These are phyloP conservation scores for Penicillium sp. DNA, from an alignment of 2,329 filamentous ascomycete genomes.

Conservation along the genomic window DNA sequence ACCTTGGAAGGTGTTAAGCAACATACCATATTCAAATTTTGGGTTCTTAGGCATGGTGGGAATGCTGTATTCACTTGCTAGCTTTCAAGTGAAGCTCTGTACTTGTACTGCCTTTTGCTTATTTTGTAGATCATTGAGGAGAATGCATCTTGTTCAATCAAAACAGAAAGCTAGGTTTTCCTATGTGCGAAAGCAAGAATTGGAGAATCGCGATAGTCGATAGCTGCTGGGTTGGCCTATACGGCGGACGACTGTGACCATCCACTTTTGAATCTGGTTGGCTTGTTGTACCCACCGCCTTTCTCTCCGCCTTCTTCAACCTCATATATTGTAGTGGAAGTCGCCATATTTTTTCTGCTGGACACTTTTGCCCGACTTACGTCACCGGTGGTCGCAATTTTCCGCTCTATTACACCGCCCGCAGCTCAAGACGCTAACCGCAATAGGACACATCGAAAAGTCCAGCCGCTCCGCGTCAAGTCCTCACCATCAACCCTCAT, in stretches of 20 bases:
- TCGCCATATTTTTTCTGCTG: not conserved
- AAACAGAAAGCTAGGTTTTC: not conserved
- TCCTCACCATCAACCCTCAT: conserved; percentile 22
- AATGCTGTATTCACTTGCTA: conserved; percentile 5
- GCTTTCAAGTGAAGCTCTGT: conserved; percentile 13
- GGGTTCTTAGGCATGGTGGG: conserved; percentile 41
- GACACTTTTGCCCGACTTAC: not conserved
- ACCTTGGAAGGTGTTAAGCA: not conserved
- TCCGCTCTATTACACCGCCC: conserved; percentile 14
- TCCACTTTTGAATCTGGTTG: not conserved
- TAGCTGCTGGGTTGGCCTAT: not conserved
- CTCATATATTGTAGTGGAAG: too few relatives aligned
- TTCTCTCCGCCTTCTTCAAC: not conserved
- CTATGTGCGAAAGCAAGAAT: not conserved
- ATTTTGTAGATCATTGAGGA: not conserved
- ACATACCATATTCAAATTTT: conserved; percentile 45
- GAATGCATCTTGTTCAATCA: conserved; percentile 2
- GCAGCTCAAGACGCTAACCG: conserved; percentile 32
- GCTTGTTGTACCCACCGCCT: not conserved
- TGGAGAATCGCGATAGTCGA: not conserved
- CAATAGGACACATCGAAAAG: conserved; percentile 34
- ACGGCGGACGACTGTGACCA: not conserved
- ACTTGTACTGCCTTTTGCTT: conserved; percentile 5
- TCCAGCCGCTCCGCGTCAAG: conserved; percentile 34
- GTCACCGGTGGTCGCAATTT: not conserved